Evolutionary conservation across 805 yeast genomes (phyloP).

Genomic region (Candida insectalens): DNA sequence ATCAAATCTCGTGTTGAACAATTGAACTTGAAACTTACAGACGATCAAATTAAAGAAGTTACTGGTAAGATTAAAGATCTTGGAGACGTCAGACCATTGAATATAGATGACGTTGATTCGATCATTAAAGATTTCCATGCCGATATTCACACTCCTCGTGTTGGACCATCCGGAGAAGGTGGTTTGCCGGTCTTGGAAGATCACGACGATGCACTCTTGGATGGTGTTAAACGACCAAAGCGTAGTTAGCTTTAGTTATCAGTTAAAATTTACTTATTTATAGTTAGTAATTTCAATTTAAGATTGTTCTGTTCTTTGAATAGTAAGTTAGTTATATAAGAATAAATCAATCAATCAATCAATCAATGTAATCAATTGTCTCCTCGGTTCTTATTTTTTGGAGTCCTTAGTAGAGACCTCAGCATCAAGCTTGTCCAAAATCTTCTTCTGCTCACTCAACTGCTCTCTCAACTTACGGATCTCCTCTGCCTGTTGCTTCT

Average conservation of each 20-base stretch:
- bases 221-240: constrained; percentile 25
- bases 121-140: constrained; percentile 47
- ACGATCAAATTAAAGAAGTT: constrained; percentile 48
- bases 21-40: constrained; percentile 43
- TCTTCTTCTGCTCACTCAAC: constrained; percentile 64
- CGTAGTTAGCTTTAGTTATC: too few species aligned
- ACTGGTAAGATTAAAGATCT: constrained; percentile 44
- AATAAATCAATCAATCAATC: too few species aligned
- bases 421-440: constrained; percentile 37
- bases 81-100: constrained; percentile 52
- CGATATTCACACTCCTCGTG: constrained; percentile 40
- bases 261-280: too few species aligned
- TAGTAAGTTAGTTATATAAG: too few species aligned
- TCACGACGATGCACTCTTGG: constrained; percentile 15
- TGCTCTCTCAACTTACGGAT: constrained; percentile 66
- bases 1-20: constrained; percentile 54
- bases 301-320: too few species aligned
- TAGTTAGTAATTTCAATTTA: not conserved
- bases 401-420: constrained; percentile 16
- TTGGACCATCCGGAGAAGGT: constrained; percentile 26
- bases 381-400: not conserved
- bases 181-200: constrained; percentile 23
- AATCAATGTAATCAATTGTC: too few species aligned
- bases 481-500: constrained; percentile 86
- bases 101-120: constrained; percentile 52